Base-by-base conservation (phyloP, 1,284 basidiomycete species). In the Mycena citricolor region DNA sequence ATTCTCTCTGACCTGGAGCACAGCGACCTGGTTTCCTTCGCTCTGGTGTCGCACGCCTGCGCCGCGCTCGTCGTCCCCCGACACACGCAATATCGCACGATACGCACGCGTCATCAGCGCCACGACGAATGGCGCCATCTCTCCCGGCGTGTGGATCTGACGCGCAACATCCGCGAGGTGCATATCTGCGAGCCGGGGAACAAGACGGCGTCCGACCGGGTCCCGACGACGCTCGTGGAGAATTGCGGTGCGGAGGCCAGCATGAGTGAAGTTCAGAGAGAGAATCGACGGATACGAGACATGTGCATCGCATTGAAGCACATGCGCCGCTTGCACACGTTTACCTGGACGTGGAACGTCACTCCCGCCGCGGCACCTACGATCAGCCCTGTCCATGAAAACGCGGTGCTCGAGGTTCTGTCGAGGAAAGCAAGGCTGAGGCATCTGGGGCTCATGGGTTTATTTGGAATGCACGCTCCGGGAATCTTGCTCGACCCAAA, bases 51-150 rank as follows among this genome's bases (percentile, higher is more conserved):
- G 16, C 60, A 60, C 42, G 44, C 61, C 20, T 64, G 63, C 38
- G 59, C 60, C 39, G 54, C 52, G n/a, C 52, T 69, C 30, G 64
- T 69, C 31, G 65, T 73, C 32, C 75, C 74, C 24, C 54, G 66
- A 12, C 74, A 77, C 48, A 69, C 62, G 16, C 64, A 76, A 52
- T 76, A 77, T 57, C 68, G 74, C 30, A 59, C 70, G 42, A 60
- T 77, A 44, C 67, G 68, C 25, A 61, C 69, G n/a, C 63, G 68
- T 12, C 60, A 66, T 24, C 60, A 64, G 8, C 54, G 60, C 31
- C 65, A 68, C n/a, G 55, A 58, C n/a, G 58, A 76, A 50, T 77
- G 74, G 73, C 67, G 66, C 1, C 74, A 76, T 51, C 66, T 77
- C 17, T 69, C 73, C 11, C 58, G 62, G 32, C 66, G 73, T 19